Conservation (phyloP, 2,329 filamentous ascomycete species). For the Exophiala dermatitidis region DNA sequence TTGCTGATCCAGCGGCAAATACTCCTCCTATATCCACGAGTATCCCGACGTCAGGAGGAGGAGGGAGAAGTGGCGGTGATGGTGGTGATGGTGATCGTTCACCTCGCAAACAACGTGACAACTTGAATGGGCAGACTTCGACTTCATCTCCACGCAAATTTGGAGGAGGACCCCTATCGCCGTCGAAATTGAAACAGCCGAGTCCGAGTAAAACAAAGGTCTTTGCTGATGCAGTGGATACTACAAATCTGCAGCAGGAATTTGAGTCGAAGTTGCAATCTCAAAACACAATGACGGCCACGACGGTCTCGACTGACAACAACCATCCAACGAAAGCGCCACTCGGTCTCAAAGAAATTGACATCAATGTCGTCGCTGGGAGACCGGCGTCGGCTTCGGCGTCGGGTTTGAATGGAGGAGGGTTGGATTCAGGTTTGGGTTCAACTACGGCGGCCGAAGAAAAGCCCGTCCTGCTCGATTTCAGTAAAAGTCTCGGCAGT, state of each 20-base stretch:
- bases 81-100: slow-evolving; percentile 11
- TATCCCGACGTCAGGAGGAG: too few relatives aligned
- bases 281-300: slow-evolving; percentile 28
- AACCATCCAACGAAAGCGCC: slow-evolving; percentile 15
- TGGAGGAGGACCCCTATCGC: slow-evolving; percentile 3
- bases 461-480: slow-evolving; percentile 25
- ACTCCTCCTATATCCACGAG: slow-evolving; percentile 29
- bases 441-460: not conserved
- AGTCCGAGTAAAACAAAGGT: slow-evolving; percentile 47
- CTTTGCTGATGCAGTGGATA: slow-evolving; percentile 41
- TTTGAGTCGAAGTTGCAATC: slow-evolving; percentile 25
- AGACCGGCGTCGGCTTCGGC: slow-evolving; percentile 7
- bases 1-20: slow-evolving; percentile 27
- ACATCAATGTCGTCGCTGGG: slow-evolving; percentile 42
- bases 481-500: slow-evolving; percentile 21
- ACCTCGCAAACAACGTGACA: slow-evolving; percentile 18
- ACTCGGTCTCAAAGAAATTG: slow-evolving; percentile 43
- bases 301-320: not conserved
- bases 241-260: slow-evolving; percentile 31
- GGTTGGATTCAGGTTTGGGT: too few relatives aligned
- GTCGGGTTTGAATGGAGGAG: slow-evolving; percentile 12
- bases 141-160: slow-evolving; percentile 21
- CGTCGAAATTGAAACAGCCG: slow-evolving; percentile 29
- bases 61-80: slow-evolving; percentile 9
- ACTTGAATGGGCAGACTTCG: too few relatives aligned